A percentile compares a stretch with the other conserved stretches of the same genome.
phyloP scores from a whole-genome alignment of 1,139 yeast genomes.

The Pichia sp. region DNA sequence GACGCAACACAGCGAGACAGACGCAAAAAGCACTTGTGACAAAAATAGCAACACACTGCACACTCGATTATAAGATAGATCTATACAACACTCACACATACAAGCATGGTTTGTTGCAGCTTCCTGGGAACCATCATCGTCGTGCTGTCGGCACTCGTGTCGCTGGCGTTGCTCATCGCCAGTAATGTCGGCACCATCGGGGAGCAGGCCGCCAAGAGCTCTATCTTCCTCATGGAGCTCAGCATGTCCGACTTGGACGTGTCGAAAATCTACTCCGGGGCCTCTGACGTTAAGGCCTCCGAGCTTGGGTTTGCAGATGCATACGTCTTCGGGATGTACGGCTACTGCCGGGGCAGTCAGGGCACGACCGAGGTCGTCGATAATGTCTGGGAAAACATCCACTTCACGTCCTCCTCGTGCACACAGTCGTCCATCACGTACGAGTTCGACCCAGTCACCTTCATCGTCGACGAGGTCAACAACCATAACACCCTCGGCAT shows the following conservation, averaged over 20 bases:
- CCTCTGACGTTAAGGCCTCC: conserved; percentile 17
- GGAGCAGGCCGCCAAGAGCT: conserved; percentile 34
- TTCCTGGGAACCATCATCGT: conserved; percentile 10
- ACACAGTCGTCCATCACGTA: conserved; percentile 46
- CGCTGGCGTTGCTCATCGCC: conserved; percentile 16
- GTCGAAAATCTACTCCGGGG: conserved; percentile 19
- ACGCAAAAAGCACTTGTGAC: no score
- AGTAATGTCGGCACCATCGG: conserved; percentile 23
- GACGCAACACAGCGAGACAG: no score
- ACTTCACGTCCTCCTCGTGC: conserved; percentile 53
- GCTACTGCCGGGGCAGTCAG: conserved; percentile 61
- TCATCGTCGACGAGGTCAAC: conserved; percentile 42
- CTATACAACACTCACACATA: not conserved
- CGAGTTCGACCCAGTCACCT: conserved; percentile 48
- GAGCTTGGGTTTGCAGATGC: conserved; percentile 55
- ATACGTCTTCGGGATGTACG: conserved; percentile 66
- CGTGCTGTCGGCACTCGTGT: conserved; percentile 13
- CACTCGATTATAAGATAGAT: no score
- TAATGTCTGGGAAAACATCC: conserved; percentile 23
- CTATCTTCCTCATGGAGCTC: conserved; percentile 40
- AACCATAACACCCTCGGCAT: conserved; percentile 21
- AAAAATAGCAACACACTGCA: no score
- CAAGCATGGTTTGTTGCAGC: conserved; percentile 10
- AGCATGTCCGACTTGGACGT: conserved; percentile 34
- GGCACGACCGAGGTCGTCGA: conserved; percentile 16